These are phyloP conservation scores for Podospora pseudoanserina DNA, from an alignment of 495 filamentous ascomycete genomes.

Conservation along the genomic window DNA sequence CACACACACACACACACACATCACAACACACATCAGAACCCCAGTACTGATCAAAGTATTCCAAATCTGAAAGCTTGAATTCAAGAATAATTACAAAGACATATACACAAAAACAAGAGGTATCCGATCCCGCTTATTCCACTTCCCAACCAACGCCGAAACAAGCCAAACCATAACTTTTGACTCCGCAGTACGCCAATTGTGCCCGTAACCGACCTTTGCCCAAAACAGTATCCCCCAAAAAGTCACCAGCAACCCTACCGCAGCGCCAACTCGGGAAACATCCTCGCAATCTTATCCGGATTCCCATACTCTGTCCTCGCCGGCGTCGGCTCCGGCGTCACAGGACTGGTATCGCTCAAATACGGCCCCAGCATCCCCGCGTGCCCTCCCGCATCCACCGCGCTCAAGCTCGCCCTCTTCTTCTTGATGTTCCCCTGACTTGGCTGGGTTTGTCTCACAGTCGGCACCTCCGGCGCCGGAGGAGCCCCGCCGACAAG, in stretches of 20 bases:
- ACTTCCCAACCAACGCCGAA: neutral
- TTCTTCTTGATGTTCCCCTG: constrained; percentile 53
- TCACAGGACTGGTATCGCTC: constrained; percentile 23
- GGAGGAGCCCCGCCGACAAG: constrained; percentile 9
- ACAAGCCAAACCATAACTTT: neutral
- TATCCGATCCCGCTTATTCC: neutral
- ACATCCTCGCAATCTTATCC: constrained; percentile 37
- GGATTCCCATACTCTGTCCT: constrained; percentile 35
- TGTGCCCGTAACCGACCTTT: neutral
- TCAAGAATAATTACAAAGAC: neutral
- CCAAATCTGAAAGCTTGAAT: neutral
- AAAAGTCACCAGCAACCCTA: neutral
- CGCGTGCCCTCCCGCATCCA: constrained; percentile 19
- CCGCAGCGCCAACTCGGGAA: constrained; percentile 31
- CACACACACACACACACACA: too few relatives aligned
- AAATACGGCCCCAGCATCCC: constrained; percentile 6
- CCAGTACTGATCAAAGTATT: neutral
- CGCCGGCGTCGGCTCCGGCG: constrained; percentile 25
- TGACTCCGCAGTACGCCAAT: neutral
- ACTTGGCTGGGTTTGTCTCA: constrained; percentile 25
- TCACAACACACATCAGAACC: neutral
- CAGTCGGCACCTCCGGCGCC: constrained; percentile 19
- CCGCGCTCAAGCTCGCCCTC: constrained; percentile 39
- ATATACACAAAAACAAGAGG: neutral
- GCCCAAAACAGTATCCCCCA: neutral